These are phyloP conservation scores for Ensete ventricosum DNA, from an alignment of 176 grass and related monocot genomes.

Conservation along the genomic window DNA sequence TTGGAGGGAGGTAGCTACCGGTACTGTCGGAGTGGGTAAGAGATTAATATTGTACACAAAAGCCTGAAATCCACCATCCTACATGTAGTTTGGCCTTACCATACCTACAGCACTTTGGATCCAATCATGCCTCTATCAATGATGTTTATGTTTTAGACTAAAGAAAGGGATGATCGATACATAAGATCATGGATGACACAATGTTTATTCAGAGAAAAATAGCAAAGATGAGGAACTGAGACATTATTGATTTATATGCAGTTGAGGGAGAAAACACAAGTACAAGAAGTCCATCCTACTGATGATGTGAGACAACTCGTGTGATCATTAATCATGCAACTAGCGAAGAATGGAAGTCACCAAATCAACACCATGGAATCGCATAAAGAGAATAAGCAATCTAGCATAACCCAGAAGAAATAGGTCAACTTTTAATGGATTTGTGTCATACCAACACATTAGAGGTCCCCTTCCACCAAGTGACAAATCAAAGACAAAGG, in stretches of 20 bases:
- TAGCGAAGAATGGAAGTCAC: no score
- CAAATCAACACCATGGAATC: no score
- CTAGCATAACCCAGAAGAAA: neutral
- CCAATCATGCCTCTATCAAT: neutral
- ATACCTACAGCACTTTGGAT: slow-evolving; percentile 2
- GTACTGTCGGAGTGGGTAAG: neutral
- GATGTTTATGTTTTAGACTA: neutral
- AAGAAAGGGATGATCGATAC: neutral
- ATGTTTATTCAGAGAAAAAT: no score
- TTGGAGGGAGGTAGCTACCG: neutral
- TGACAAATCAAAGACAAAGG: neutral
- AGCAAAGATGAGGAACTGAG: neutral
- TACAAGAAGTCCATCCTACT: neutral
- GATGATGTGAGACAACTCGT: no score
- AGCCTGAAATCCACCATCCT: neutral
- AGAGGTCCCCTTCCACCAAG: neutral
- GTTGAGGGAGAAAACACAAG: neutral
- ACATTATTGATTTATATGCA: neutral
- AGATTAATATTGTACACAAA: neutral
- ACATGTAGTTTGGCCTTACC: neutral
- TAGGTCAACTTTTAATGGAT: neutral
- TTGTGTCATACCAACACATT: neutral
- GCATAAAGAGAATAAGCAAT: neutral
- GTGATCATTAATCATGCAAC: neutral
- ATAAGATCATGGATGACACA: neutral